phyloP scores from a whole-genome alignment of 1,284 basidiomycete species.

The Ustilago tritici region DNA sequence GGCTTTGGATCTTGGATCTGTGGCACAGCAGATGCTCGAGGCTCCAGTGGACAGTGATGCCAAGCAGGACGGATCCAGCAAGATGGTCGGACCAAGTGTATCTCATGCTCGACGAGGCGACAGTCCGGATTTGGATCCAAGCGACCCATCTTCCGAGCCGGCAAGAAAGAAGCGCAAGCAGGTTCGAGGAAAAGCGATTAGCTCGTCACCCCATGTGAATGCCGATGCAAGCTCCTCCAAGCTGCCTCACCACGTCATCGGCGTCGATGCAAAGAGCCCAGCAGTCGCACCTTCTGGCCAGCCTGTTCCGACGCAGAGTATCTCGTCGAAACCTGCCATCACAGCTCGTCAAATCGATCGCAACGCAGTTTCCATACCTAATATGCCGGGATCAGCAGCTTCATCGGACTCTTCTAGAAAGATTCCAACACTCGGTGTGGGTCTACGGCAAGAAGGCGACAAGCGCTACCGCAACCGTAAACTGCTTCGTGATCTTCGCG shows the following conservation, averaged over 20 bases:
- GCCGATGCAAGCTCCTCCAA: slow-evolving; percentile 16
- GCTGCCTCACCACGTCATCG: slow-evolving; percentile 5
- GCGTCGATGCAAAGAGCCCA: background rate
- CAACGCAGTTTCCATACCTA: slow-evolving; percentile 11
- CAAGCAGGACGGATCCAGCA: slow-evolving; percentile 13
- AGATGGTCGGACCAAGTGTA: background rate
- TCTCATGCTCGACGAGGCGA: slow-evolving; percentile 28
- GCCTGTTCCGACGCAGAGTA: slow-evolving; percentile 5
- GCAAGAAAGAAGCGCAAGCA: slow-evolving; percentile 50
- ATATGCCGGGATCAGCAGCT: slow-evolving; percentile 12
- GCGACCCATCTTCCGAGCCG: slow-evolving; percentile 24
- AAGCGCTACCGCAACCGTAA: slow-evolving; percentile 58
- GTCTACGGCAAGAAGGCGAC: slow-evolving; percentile 52
- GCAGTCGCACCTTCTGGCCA: slow-evolving; percentile 4
- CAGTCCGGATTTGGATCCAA: slow-evolving; percentile 19
- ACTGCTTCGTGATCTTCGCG: slow-evolving; percentile 52
- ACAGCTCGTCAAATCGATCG: slow-evolving; percentile 11
- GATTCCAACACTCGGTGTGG: slow-evolving; percentile 50
- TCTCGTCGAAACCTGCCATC: slow-evolving; percentile 6
- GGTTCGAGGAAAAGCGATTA: slow-evolving; percentile 16
- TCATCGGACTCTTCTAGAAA: slow-evolving; percentile 31
- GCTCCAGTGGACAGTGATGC: slow-evolving; percentile 18
- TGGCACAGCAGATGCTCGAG: slow-evolving; percentile 46
- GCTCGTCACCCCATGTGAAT: slow-evolving; percentile 8
- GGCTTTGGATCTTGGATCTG: slow-evolving; percentile 39